Conservation (phyloP, 495 filamentous ascomycete genomes). For the Hyphodiscus hymeniophilus region DNA sequence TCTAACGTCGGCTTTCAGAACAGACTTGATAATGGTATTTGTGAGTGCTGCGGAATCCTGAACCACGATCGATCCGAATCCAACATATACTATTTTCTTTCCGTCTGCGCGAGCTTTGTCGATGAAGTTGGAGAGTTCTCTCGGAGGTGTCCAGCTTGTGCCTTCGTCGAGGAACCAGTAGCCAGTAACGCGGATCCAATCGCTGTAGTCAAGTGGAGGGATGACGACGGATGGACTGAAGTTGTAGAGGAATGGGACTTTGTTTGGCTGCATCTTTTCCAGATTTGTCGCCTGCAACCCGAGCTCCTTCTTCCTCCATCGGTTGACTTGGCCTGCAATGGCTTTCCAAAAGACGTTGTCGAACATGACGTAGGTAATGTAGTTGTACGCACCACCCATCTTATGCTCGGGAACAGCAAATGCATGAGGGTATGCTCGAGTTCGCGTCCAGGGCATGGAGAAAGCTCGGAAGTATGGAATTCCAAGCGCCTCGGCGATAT, state of each 20-base stretch:
- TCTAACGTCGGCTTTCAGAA: slow-evolving; percentile 84
- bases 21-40: slow-evolving; percentile 80
- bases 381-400: slow-evolving; percentile 92
- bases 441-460: slow-evolving; percentile 98
- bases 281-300: slow-evolving; percentile 71
- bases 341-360: slow-evolving; percentile 96
- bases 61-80: slow-evolving; percentile 95
- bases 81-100: slow-evolving; percentile 94
- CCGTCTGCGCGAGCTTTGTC: slow-evolving; percentile 63
- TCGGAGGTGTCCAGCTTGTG: slow-evolving; percentile 51
- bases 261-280: slow-evolving; percentile 91
- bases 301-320: slow-evolving; percentile 78
- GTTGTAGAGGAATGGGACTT: slow-evolving; percentile 95
- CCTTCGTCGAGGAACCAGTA: slow-evolving; percentile 96
- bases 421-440: slow-evolving; percentile 91
- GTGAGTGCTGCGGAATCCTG: slow-evolving; percentile 82
- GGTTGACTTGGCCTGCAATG: slow-evolving; percentile 84
- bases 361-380: slow-evolving; percentile 93
- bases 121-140: slow-evolving; percentile 75
- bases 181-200: slow-evolving; percentile 94
- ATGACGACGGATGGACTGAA: slow-evolving; percentile 88
- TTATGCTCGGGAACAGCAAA: slow-evolving; percentile 92
- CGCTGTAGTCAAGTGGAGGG: slow-evolving; percentile 89
- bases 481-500: slow-evolving; percentile 90
- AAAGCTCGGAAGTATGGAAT: slow-evolving; percentile 98